Conservation (phyloP, 1,284 basidiomycete genomes). For the Tilletia indica region DNA sequence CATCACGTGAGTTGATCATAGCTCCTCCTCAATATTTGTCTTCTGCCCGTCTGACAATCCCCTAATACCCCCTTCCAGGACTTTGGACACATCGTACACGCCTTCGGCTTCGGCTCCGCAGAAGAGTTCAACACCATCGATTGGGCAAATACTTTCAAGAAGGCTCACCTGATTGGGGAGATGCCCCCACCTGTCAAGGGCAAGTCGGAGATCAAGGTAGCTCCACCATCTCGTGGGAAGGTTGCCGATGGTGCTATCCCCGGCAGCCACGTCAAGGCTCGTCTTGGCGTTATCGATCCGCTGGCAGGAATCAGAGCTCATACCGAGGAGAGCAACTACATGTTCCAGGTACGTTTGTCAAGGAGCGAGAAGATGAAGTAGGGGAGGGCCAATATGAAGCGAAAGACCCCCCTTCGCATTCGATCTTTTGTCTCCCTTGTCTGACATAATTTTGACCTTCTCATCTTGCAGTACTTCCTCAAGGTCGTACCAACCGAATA, state of each 20-base stretch:
- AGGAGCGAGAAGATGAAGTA: slow-evolving; percentile 28
- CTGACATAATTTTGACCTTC: no score
- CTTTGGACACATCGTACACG: slow-evolving; percentile 85
- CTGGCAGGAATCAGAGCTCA: slow-evolving; percentile 70
- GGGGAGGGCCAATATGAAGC: slow-evolving; percentile 17
- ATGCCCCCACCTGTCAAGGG: slow-evolving; percentile 7
- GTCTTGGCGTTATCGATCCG: slow-evolving; percentile 63
- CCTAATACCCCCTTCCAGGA: slow-evolving; percentile 59
- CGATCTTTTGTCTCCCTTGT: no score
- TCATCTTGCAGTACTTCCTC: slow-evolving; percentile 70
- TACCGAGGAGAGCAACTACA: slow-evolving; percentile 59
- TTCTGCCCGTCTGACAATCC: not conserved
- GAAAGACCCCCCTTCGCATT: no score
- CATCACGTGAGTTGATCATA: slow-evolving; percentile 25
- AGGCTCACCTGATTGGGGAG: not conserved
- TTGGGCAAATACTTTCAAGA: not conserved
- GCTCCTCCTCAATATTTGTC: no score
- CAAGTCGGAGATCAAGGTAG: slow-evolving; percentile 3
- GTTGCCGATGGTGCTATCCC: not conserved
- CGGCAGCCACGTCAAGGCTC: not conserved
- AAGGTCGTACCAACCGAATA: slow-evolving; percentile 62
- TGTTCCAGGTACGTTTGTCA: slow-evolving; percentile 32
- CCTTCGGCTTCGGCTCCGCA: slow-evolving; percentile 67
- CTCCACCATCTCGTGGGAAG: not conserved
- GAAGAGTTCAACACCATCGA: slow-evolving; percentile 33